Evolutionary conservation across 768 basidiomycete genomes (phyloP), one percentile per base, ranked within the genome.

Genomic region (Mycena rosella): DNA sequence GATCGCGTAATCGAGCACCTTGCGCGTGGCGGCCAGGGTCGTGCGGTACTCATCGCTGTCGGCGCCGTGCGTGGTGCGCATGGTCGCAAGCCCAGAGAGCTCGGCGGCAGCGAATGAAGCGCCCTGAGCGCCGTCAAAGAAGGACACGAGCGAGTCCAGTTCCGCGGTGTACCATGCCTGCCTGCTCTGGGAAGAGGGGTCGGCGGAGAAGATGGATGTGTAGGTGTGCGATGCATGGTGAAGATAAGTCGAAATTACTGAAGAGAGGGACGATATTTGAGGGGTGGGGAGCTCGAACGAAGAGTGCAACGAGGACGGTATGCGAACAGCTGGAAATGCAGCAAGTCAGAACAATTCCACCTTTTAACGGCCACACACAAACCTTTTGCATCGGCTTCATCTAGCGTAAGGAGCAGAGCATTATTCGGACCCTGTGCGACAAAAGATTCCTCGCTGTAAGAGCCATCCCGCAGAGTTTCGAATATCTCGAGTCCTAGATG

Each of bases 401-500:
- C 86, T 32, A 91, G 71, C 32, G 86, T 86, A 22, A 93, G 65
- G 2, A 94, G 70, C 36, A 93, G 67, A 1, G 80, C 86, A 74
- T 84, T 86, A 30, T 75, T 82, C 26, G 78, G 55, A 0, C 88
- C 90, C 63, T 85, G 76, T 51, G 87, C 91, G 22, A 93, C 87
- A 70, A 94, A 89, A 3, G 77, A 44, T 48, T 84, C 80, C 53
- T 86, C 83, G 40, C 71, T 74, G 63, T 78, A 73, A 36, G 79
- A 80, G 57, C 79, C 75, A 65, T 81, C 81, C 58, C 71, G 78
- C 30, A 88, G 76, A 27, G 81, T 78, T 73, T 91, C 90, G 70
- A 89, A 89, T 22, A 78, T 78, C 72, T 93, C 92, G 7, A 93
- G 84, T n/a, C 89, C 88, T 14, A 94, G 85, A 75, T 94, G 91